Evolutionary conservation across 495 filamentous ascomycete genomes (phyloP), one percentile per base, ranked within the genome.

Genomic region (Trichoderma erinaceum): DNA sequence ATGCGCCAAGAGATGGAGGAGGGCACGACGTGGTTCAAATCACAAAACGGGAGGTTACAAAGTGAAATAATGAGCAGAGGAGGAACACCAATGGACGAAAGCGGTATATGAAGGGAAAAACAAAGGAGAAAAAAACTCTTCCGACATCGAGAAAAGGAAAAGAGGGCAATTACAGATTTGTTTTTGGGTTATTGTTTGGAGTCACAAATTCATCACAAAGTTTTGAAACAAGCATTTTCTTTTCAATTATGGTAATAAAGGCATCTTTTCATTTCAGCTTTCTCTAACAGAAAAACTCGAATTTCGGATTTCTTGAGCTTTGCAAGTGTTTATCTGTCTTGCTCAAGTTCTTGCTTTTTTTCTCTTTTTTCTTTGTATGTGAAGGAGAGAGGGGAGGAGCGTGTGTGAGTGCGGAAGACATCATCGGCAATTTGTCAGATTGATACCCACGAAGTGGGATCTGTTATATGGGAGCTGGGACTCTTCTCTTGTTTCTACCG

Each of bases 1-100:
- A 41, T 43, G n/a, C 32, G 58, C 13, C 41, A 65, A 35, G 69
- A 67, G 66, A 46, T 70, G 38, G 69, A 68, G 43, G 69, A 70
- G 23, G 69, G 48, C 18, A 67, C 23, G 3, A 48, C 63, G n/a
- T 70, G 69, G 69, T 66, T 68, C 66, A 63, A 50, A 48, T 58
- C 63, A 58, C 66, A 70, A 61, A 70, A 38, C 46, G 23, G 56
- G 27, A 44, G 32, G 23, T 38, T 68, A 48, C 41, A 56, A 25
- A 70, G 66, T 41, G 56, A 64, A 18, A n/a, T 58, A 35, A 16
- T 32, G 35, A 68, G 67, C 67, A 44, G 67, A 56, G 66, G 63
- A 16, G 38, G 23, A 2, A 68, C 69, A 2, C 69, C 66, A 16
- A 61, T 64, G 68, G 68, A 66, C 50, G 64, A 58, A 64, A 27